Evolutionary conservation across 2,329 filamentous ascomycete species (phyloP).

Genomic region (Tolypocladium album): DNA sequence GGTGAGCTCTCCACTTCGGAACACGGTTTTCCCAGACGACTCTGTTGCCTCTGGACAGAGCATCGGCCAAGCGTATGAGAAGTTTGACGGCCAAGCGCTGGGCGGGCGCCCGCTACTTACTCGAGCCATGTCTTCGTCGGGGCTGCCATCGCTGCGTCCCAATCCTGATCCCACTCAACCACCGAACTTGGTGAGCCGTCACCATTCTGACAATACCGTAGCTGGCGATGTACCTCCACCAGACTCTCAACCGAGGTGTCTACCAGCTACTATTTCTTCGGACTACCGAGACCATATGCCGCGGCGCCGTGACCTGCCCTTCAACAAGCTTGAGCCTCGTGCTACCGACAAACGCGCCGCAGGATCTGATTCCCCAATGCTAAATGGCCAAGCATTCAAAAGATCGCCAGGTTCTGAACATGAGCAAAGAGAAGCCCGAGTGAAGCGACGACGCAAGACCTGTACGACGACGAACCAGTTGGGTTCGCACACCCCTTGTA

Average conservation of each 20-base stretch:
- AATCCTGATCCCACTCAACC: not conserved
- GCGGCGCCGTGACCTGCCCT: conserved; percentile 17
- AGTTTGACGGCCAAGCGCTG: not conserved
- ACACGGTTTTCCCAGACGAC: conserved; percentile 6
- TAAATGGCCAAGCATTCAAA: not conserved
- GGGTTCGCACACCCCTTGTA: not conserved
- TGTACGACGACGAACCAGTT: too few relatives aligned
- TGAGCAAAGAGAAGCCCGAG: not conserved
- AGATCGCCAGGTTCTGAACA: not conserved
- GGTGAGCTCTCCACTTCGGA: conserved; percentile 16
- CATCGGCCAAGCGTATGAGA: too few relatives aligned
- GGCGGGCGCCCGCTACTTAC: not conserved
- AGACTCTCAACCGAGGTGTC: not conserved
- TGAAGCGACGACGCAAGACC: not conserved
- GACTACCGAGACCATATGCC: conserved; percentile 19
- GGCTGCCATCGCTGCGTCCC: not conserved
- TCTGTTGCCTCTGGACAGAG: not conserved
- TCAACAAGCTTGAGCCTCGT: not conserved
- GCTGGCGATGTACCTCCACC: not conserved
- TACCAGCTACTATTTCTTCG: not conserved
- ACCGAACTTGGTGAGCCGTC: not conserved
- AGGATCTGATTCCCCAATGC: not conserved
- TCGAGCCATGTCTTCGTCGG: not conserved
- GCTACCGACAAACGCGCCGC: not conserved
- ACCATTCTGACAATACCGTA: not conserved